Evolutionary conservation across 2,329 filamentous ascomycete species (phyloP).

Genomic region (Colletotrichum tabaci): DNA sequence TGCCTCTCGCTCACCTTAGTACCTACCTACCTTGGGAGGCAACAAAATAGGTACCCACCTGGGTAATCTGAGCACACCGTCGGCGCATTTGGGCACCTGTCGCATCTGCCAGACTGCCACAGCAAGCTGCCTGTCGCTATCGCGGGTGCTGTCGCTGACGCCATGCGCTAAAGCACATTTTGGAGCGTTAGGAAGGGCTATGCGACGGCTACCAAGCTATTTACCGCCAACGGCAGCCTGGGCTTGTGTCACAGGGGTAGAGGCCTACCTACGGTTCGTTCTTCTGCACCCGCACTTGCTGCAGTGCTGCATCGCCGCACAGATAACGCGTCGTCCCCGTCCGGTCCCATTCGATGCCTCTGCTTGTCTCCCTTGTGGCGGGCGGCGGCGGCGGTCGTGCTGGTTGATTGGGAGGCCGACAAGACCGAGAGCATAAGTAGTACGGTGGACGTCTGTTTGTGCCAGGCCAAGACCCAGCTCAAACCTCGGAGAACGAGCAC

Average conservation of each 20-base stretch:
- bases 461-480: not conserved
- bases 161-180: conserved; percentile 15
- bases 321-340: conserved; percentile 32
- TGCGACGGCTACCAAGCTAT: conserved; percentile 9
- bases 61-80: not conserved
- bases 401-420: not conserved
- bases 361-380: no score
- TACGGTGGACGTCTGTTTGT: not conserved
- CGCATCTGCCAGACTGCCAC: not conserved
- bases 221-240: no score
- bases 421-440: not conserved
- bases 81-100: not conserved
- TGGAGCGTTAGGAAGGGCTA: conserved; percentile 18
- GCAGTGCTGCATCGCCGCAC: conserved; percentile 26
- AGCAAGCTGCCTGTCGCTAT: no score
- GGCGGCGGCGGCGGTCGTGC: no score
- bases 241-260: conserved; percentile 14
- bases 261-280: no score
- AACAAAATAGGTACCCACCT: no score
- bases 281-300: not conserved
- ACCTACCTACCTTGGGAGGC: no score
- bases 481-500: conserved; percentile 16
- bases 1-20: not conserved
- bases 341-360: conserved; percentile 8
- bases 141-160: not conserved